Evolutionary conservation across 1,284 basidiomycete genomes (phyloP).

Genomic region (Porodaedalea pini): DNA sequence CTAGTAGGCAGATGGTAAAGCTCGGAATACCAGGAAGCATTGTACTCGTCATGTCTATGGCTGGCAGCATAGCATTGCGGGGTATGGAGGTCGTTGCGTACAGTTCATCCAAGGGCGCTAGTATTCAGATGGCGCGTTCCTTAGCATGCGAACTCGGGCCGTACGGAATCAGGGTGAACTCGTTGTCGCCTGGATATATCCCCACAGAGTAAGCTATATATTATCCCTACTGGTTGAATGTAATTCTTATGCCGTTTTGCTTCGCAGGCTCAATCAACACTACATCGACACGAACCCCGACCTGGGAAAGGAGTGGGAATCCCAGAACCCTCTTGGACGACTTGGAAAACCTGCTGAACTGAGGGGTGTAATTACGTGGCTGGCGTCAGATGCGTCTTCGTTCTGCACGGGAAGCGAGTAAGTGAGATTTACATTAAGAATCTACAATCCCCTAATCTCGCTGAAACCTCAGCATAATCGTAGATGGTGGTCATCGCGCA

Average conservation of each 20-base stretch:
- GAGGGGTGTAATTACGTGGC: slow-evolving; percentile 71
- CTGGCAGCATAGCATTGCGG: slow-evolving; percentile 72
- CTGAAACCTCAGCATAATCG: slow-evolving; percentile 45
- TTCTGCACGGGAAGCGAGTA: slow-evolving; percentile 76
- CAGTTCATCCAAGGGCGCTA: slow-evolving; percentile 40
- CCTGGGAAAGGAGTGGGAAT: slow-evolving; percentile 66
- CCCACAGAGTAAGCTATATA: slow-evolving; percentile 24
- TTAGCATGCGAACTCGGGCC: slow-evolving; percentile 43
- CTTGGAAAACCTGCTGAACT: slow-evolving; percentile 75
- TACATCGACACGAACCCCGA: slow-evolving; percentile 68
- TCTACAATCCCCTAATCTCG: too few species aligned
- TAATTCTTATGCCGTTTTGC: neutral
- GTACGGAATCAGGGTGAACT: slow-evolving; percentile 35
- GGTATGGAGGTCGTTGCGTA: slow-evolving; percentile 24
- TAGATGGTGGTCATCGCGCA: slow-evolving; percentile 66
- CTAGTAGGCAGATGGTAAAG: slow-evolving; percentile 65
- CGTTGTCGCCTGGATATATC: slow-evolving; percentile 31
- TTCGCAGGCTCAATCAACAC: slow-evolving; percentile 67
- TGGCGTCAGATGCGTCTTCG: slow-evolving; percentile 73
- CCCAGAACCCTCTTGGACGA: slow-evolving; percentile 69
- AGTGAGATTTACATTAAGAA: slow-evolving; percentile 30
- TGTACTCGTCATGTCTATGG: slow-evolving; percentile 82
- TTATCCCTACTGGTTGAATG: neutral
- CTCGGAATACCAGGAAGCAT: slow-evolving; percentile 76
- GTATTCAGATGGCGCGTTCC: slow-evolving; percentile 42